A percentile compares a stretch with the other conserved stretches of the same genome.
Evolutionary conservation across 1,284 basidiomycete genomes (phyloP).

Genomic region (Pyrrhoderma lamaoense): DNA sequence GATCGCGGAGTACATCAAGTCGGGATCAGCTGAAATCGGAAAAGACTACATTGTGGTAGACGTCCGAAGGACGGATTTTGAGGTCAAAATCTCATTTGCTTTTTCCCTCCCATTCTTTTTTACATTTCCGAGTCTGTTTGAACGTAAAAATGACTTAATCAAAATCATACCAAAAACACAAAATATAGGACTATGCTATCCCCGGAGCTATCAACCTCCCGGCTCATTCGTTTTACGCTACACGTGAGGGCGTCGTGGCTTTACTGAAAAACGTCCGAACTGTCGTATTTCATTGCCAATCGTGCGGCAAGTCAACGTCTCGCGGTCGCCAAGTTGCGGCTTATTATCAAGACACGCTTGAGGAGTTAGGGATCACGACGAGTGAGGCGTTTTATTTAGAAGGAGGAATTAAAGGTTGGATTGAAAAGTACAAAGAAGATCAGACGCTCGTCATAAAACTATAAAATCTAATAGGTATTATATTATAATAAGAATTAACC

Average conservation of each 20-base stretch:
- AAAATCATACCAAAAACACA: neutral
- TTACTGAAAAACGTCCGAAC: constrained; percentile 11
- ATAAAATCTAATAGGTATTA: neutral
- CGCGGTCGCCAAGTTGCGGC: constrained; percentile 14
- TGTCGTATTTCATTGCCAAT: constrained; percentile 17
- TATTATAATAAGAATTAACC: neutral
- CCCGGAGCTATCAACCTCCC: constrained; percentile 18
- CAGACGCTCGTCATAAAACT: constrained; percentile 8
- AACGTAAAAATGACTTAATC: neutral
- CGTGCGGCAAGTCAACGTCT: constrained; percentile 12
- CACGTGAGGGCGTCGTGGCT: constrained; percentile 11
- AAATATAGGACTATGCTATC: constrained; percentile 13
- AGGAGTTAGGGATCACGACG: constrained; percentile 15
- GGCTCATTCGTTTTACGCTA: constrained; percentile 16
- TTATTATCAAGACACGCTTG: constrained; percentile 13
- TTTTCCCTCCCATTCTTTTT: no score
- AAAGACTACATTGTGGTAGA: constrained; percentile 18
- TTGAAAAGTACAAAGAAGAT: constrained; percentile 14
- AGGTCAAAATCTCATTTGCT: constrained; percentile 4
- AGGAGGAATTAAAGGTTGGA: constrained; percentile 18
- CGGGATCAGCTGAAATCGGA: constrained; percentile 2
- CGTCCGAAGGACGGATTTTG: constrained; percentile 16
- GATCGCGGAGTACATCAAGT: constrained; percentile 12
- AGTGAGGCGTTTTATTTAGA: constrained; percentile 16
- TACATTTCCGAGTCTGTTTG: no score